Base-by-base conservation (phyloP, 2,329 filamentous ascomycete species). In the Pseudogymnoascus sp. region DNA sequence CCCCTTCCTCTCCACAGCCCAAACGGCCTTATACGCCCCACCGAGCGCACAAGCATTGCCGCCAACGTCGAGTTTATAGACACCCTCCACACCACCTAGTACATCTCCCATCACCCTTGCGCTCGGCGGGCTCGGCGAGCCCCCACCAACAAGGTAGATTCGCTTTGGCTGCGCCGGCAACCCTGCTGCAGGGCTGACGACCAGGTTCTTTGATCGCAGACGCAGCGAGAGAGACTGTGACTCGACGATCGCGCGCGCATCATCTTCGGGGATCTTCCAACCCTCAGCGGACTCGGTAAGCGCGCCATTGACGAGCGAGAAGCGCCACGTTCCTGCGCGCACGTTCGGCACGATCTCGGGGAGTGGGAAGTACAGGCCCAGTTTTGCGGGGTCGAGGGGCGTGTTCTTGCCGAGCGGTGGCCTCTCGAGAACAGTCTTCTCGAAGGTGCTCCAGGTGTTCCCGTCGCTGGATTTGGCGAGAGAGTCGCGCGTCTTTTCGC, bases 281-380 rank as follows among this genome's bases (percentile, higher is more conserved):
- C 75, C 69, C 8, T 61, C 59, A 8, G 68, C 59, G 8, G 67
- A 72, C 63, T 78, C 71, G 7, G 69, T 68, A 1, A 86, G 77
- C 18, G n/a, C 58, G 1, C 33, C 58, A 35, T 78, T 79, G 40
- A 79, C 79, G 66, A 84, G 84, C 18, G 82, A 85, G 79, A 89
- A 96, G 58, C 92, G 88, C 90, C 91, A 97, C 55, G 89, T 93
- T 60, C 95, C 93, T 0, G 89, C 85, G 62, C 81, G 85, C 64
- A 97, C 84, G 73, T 96, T 96, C 60, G 95, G 95, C 4, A 99
- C 93, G 72, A 96, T 97, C 77, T 99, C 95, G 1, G 91, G 93
- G 1, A 95, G 87, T 14, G 91, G 90, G 75, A 97, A 99, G 81
- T 93, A 97, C n/a, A 97, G 84, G 0, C 91, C 95, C 31, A 97